phyloP scores from a whole-genome alignment of 768 basidiomycete species.

The Phylloporus scabripes region DNA sequence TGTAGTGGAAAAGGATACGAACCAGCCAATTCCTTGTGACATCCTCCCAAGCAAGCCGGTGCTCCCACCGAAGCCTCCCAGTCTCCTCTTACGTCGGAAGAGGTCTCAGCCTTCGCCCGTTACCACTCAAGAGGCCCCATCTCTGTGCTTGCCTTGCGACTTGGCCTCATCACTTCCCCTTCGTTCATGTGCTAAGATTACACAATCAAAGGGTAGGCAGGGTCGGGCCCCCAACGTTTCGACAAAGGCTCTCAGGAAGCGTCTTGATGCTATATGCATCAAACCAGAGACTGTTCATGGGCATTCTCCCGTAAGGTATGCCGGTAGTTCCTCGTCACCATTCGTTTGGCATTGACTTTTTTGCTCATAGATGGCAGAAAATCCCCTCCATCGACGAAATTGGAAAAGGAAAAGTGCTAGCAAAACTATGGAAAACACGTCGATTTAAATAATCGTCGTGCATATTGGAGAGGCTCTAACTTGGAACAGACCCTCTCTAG shows the following conservation, averaged over 20 bases:
- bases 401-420: not conserved
- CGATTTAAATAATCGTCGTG: not conserved
- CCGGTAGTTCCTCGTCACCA: not conserved
- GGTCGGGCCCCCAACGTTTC: not conserved
- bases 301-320: constrained; percentile 1
- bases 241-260: constrained; percentile 6
- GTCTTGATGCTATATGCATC: constrained; percentile 5
- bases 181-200: constrained; percentile 17
- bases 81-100: not conserved
- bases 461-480: too few relatives aligned
- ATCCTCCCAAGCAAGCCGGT: not conserved
- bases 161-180: constrained; percentile 4
- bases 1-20: not conserved
- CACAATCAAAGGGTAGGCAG: constrained; percentile 7
- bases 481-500: too few relatives aligned
- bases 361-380: not conserved
- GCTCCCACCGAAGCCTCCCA: constrained; percentile 4
- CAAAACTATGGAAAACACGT: not conserved
- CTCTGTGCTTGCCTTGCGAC: constrained; percentile 5
- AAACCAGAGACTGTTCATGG: constrained; percentile 6
- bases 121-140: not conserved
- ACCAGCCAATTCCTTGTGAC: not conserved
- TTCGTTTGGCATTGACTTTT: not conserved
- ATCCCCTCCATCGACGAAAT: not conserved
- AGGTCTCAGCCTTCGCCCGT: not conserved